phyloP scores from a whole-genome alignment of 148 eudicot species.

The Vaccinium myrtillus region DNA sequence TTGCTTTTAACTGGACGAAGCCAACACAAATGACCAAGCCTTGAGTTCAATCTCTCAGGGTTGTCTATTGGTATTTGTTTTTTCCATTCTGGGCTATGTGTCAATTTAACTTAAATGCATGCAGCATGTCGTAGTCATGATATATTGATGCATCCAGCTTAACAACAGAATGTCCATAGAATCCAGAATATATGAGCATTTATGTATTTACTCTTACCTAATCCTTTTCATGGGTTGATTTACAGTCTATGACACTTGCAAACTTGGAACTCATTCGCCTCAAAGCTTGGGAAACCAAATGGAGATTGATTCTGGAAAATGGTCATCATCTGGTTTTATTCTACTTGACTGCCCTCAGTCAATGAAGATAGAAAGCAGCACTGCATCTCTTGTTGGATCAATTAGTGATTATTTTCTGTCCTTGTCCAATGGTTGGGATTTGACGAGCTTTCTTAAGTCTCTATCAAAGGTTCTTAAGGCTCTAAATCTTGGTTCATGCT shows the following conservation, averaged over 20 bases:
- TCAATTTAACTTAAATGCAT: not conserved
- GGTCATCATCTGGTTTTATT: slow-evolving; percentile 85
- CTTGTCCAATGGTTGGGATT: slow-evolving; percentile 89
- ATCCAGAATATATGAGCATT: not conserved
- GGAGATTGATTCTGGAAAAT: slow-evolving; percentile 73
- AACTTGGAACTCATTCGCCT: slow-evolving; percentile 86
- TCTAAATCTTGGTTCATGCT: slow-evolving; percentile 61
- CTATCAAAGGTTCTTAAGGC: slow-evolving; percentile 80
- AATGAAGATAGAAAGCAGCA: slow-evolving; percentile 71
- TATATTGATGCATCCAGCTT: not conserved
- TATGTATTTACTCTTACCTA: not conserved
- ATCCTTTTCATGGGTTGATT: slow-evolving; percentile 3
- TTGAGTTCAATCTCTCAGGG: not conserved
- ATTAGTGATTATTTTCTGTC: slow-evolving; percentile 89
- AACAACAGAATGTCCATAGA: not conserved
- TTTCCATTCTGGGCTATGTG: not conserved
- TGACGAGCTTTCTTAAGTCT: slow-evolving; percentile 80
- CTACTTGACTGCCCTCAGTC: slow-evolving; percentile 86
- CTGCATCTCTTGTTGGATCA: slow-evolving; percentile 77
- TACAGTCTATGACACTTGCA: slow-evolving; percentile 92
- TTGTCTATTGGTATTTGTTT: not conserved
- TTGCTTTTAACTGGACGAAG: not conserved
- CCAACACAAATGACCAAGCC: not conserved
- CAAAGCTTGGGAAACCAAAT: slow-evolving; percentile 71
- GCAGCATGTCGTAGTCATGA: not conserved